Evolutionary conservation across 1,284 basidiomycete genomes (phyloP).

Genomic region (Pseudozyma sp.): DNA sequence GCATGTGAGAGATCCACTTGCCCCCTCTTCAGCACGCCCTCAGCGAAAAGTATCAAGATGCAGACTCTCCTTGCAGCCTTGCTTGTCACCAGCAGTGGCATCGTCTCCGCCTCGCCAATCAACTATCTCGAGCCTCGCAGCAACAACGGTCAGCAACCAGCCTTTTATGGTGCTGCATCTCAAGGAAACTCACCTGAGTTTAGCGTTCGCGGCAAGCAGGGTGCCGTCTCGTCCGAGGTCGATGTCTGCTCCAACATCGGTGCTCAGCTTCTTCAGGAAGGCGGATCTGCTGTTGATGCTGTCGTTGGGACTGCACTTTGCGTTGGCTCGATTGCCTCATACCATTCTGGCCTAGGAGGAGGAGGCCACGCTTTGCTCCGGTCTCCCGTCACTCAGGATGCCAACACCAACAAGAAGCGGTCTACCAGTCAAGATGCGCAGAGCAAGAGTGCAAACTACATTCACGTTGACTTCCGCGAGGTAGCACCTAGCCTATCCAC

Average conservation of each 20-base stretch:
- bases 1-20: too few relatives aligned
- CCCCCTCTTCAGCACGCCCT: too few relatives aligned
- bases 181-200: slow-evolving; percentile 54
- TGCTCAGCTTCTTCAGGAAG: slow-evolving; percentile 67
- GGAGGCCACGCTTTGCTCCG: slow-evolving; percentile 64
- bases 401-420: slow-evolving; percentile 25
- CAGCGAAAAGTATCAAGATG: too few relatives aligned
- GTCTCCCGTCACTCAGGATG: slow-evolving; percentile 19
- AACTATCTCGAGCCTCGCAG: slow-evolving; percentile 11
- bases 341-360: slow-evolving; percentile 70
- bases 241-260: slow-evolving; percentile 70
- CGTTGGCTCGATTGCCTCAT: slow-evolving; percentile 69
- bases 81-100: background rate
- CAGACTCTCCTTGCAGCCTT: slow-evolving; percentile 6
- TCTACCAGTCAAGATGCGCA: slow-evolving; percentile 23
- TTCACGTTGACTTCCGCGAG: slow-evolving; percentile 71
- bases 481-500: slow-evolving; percentile 69
- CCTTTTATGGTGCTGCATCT: slow-evolving; percentile 51
- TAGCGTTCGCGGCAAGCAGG: slow-evolving; percentile 46
- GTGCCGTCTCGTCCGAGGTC: slow-evolving; percentile 65
- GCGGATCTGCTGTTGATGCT: slow-evolving; percentile 70
- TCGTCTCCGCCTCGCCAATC: slow-evolving; percentile 13
- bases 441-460: slow-evolving; percentile 59
- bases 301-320: slow-evolving; percentile 67
- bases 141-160: slow-evolving; percentile 17